Conservation (phyloP, 129 eudicot species). For the Lonicera japonica region DNA sequence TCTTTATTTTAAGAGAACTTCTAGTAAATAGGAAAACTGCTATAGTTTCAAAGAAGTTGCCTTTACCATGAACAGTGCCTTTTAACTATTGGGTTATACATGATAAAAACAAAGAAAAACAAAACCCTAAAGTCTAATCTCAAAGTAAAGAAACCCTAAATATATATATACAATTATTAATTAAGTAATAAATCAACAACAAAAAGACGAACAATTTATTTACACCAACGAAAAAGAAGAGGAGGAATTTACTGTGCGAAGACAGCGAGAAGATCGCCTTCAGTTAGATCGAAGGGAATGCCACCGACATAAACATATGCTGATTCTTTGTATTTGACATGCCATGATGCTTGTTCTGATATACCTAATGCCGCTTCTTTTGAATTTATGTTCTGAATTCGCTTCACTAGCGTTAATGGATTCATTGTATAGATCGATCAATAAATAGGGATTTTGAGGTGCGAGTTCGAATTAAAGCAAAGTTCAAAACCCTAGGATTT, state of each 20-base stretch:
- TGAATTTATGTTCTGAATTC: slow-evolving; percentile 35
- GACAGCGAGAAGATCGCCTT: slow-evolving; percentile 91
- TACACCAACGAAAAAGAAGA: no score
- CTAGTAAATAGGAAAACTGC: no score
- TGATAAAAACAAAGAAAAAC: no score
- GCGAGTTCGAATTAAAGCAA: neutral
- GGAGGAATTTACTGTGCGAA: slow-evolving; percentile 58
- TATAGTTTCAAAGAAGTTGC: no score
- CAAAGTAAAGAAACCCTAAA: no score
- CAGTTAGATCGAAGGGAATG: slow-evolving; percentile 83
- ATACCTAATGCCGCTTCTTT: slow-evolving; percentile 81
- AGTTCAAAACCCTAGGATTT: neutral
- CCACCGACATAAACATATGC: slow-evolving; percentile 92
- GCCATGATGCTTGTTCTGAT: slow-evolving; percentile 96
- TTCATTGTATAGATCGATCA: slow-evolving; percentile 20
- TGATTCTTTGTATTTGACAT: slow-evolving; percentile 82
- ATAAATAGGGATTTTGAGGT: neutral
- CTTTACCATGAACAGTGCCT: no score
- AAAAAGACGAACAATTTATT: no score
- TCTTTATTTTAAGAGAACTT: no score
- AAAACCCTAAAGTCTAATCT: no score
- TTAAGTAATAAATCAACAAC: no score
- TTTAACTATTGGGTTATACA: no score
- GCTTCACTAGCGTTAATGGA: slow-evolving; percentile 49
- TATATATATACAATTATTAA: no score